phyloP scores from a whole-genome alignment of 2,329 filamentous ascomycete genomes.

The Parafenestella ontariensis region DNA sequence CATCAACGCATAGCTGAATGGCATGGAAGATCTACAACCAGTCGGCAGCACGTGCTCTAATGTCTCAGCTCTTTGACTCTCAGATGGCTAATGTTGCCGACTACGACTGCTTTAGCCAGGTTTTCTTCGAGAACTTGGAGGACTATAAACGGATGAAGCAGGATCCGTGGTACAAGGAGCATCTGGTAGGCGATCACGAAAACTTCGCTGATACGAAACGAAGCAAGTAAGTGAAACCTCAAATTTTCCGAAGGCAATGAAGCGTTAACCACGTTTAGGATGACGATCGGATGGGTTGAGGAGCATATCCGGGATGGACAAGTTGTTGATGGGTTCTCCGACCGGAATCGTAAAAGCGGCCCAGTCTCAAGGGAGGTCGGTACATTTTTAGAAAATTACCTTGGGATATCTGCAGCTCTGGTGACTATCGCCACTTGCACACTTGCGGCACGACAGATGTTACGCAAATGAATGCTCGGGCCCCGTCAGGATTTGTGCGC shows the following conservation, averaged over 20 bases:
- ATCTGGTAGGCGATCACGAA: constrained; percentile 56
- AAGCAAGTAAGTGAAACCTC: constrained; percentile 41
- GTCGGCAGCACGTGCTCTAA: constrained; percentile 46
- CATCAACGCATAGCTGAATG: too few species aligned
- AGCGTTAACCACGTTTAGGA: constrained; percentile 38
- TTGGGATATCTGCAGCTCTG: too few species aligned
- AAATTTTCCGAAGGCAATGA: background rate
- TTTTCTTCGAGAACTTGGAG: constrained; percentile 55
- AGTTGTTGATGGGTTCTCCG: constrained; percentile 11
- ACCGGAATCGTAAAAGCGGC: too few species aligned
- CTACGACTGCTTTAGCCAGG: constrained; percentile 60
- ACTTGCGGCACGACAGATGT: too few species aligned
- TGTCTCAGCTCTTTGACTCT: constrained; percentile 49
- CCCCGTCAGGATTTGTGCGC: too few species aligned
- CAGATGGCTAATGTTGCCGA: constrained; percentile 60
- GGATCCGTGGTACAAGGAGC: constrained; percentile 58
- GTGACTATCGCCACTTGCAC: too few species aligned
- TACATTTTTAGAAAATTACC: too few species aligned
- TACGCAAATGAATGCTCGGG: too few species aligned
- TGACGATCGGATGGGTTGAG: constrained; percentile 58
- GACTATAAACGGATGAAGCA: constrained; percentile 58
- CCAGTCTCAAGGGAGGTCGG: too few species aligned
- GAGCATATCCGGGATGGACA: constrained; percentile 53
- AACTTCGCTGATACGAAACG: constrained; percentile 59
- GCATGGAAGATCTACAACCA: constrained; percentile 51